Base-by-base conservation (phyloP, 257 asterid species). In the Verbascum thapsus region DNA sequence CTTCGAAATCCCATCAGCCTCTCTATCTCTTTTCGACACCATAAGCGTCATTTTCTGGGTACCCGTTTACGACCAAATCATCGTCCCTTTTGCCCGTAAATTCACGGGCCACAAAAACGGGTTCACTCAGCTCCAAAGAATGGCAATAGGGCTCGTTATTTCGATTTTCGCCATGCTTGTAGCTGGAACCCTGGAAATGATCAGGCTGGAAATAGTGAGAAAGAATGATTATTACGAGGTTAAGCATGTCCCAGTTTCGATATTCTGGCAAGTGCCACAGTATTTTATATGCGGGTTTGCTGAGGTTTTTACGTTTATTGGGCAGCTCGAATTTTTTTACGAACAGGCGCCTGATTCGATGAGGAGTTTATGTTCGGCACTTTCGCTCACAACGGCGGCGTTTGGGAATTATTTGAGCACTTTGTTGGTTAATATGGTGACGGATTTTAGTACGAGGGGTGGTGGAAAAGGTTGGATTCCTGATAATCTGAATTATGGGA, bases 251-350 rank as follows among this genome's bases (percentile, higher is more conserved):
- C 85, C 88, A 0, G 8, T 86, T 17, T 77, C 95, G 0, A 44
- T 86, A 0, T 86, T 86, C 60, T 83, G 88, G 86, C 95, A 83
- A 59, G 85, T 83, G 7, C 95, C 90, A 10, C 91, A 86, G 19
- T 86, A 83, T 35, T 81, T 86, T 63, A 66, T 86, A 45, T 76
- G 83, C 3, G 95, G 95, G 0, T 83, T 83, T 10, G 91, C 91
- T 2, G 95, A 86, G 66, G 95, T 83, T 4, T 80, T 86, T 32
- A 74, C 86, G 0, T 76, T 72, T 42, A 72, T 81, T 0, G 95
- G 95, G 10, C 90, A 83, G 57, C 22, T 86, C 11, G 95, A 86
- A 55, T 83, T 86, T 47, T 86, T 83, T 73, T 83, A 83, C 30
- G 90, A 83, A 20, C 87, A 83, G 67, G 88, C 88, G 0, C 95